These are phyloP conservation scores for Voacanga thouarsii DNA, from an alignment of 257 asterid genomes.

Conservation along the genomic window DNA sequence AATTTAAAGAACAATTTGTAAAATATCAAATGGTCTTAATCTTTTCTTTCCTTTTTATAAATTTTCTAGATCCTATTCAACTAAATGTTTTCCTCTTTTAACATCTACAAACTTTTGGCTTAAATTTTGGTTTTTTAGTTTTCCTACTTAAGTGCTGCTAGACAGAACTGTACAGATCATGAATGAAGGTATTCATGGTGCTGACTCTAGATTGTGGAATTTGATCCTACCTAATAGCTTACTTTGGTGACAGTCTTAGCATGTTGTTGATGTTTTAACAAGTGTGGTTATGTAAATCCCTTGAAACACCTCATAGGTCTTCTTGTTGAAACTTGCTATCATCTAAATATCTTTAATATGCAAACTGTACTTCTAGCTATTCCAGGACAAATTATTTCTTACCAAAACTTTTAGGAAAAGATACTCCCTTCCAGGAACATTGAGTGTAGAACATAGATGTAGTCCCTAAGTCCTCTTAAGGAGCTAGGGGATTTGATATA, in stretches of 20 bases:
- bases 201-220: not conserved
- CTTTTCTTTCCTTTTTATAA: not conserved
- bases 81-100: not conserved
- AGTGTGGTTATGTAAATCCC: not conserved
- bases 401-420: not conserved
- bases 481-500: not conserved
- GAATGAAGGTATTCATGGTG: not conserved
- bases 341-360: not conserved
- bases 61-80: not conserved
- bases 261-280: not conserved
- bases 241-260: not conserved
- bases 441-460: not conserved
- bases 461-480: not conserved
- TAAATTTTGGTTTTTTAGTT: not conserved
- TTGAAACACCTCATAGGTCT: not conserved
- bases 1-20: not conserved
- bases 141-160: not conserved
- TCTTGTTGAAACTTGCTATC: not conserved
- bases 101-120: not conserved
- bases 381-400: not conserved
- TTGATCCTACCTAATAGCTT: not conserved
- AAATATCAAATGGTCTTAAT: not conserved
- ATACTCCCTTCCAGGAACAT: not conserved
- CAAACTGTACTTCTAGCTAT: not conserved
- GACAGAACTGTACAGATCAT: not conserved